Evolutionary conservation across 164 flowering plant species (phyloP).

Genomic region (Vitis amurensis): DNA sequence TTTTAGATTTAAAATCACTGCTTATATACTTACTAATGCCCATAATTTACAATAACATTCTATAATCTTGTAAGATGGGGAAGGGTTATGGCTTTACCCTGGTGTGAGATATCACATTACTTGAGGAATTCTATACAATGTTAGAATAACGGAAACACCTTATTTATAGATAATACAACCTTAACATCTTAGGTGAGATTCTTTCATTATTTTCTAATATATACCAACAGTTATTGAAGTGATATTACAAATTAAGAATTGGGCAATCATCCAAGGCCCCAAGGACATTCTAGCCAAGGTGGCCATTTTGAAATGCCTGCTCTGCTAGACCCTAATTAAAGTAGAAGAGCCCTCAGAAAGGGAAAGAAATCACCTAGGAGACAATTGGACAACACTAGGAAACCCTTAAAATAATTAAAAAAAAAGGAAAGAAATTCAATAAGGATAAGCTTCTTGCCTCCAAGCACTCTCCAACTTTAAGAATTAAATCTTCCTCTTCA

Average conservation of each 20-base stretch:
- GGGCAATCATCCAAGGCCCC: not conserved
- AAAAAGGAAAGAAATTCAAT: not conserved
- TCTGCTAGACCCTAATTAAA: not conserved
- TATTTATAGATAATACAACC: not conserved
- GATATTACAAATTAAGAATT: not conserved
- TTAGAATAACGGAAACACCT: not conserved
- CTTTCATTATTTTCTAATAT: not conserved
- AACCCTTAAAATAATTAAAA: not conserved
- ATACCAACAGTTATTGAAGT: not conserved
- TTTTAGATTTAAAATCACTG: too few relatives aligned
- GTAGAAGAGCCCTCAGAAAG: not conserved
- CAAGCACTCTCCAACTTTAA: conserved; percentile 89
- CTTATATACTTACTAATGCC: too few relatives aligned
- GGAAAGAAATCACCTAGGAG: not conserved
- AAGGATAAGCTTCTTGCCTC: conserved; percentile 55
- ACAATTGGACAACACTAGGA: not conserved
- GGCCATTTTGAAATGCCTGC: not conserved
- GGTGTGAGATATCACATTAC: too few relatives aligned
- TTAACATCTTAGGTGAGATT: not conserved
- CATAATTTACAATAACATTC: too few relatives aligned
- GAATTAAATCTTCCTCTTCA: conserved; percentile 81
- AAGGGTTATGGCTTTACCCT: too few relatives aligned
- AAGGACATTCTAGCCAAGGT: not conserved
- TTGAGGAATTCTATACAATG: too few relatives aligned
- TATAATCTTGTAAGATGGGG: too few relatives aligned